Conservation (phyloP, 2,329 filamentous ascomycete species). For the Aspergillus arachidicola region DNA sequence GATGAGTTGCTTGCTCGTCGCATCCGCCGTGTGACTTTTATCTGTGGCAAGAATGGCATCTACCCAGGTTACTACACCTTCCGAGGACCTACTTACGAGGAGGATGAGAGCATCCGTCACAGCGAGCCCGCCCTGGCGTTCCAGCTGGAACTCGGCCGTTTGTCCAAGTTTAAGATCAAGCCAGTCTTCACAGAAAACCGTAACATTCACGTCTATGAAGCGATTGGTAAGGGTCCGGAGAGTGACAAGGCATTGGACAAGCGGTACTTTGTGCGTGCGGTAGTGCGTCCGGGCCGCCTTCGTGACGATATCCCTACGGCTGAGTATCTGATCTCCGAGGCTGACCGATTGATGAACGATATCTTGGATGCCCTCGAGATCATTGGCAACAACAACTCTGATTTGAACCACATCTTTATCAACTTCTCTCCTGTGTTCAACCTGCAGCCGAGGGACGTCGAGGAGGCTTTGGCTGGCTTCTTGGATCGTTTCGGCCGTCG, state of each 20-base stretch:
- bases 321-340: constrained; percentile 97
- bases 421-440: constrained; percentile 98
- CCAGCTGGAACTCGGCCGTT: constrained; percentile 92
- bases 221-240: constrained; percentile 88
- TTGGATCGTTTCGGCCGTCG: constrained; percentile 93
- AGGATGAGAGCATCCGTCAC: constrained; percentile 96
- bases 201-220: constrained; percentile 98
- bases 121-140: constrained; percentile 95
- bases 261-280: constrained; percentile 96
- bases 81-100: constrained; percentile 84
- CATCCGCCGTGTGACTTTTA: constrained; percentile 90
- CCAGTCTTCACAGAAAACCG: constrained; percentile 99
- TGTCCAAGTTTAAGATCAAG: constrained; percentile 97
- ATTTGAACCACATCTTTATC: constrained; percentile 99
- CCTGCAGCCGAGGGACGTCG: constrained; percentile 83
- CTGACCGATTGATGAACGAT: constrained; percentile 94
- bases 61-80: constrained; percentile 99
- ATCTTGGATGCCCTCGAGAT: constrained; percentile 98
- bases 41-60: constrained; percentile 91
- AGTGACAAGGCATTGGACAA: constrained; percentile 73
- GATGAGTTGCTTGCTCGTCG: constrained; percentile 78
- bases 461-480: constrained; percentile 91
- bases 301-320: constrained; percentile 98
- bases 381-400: constrained; percentile 98
- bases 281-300: constrained; percentile 90